Conservation (phyloP, 2,329 filamentous ascomycete species). For the Tympanopsis confertula region DNA sequence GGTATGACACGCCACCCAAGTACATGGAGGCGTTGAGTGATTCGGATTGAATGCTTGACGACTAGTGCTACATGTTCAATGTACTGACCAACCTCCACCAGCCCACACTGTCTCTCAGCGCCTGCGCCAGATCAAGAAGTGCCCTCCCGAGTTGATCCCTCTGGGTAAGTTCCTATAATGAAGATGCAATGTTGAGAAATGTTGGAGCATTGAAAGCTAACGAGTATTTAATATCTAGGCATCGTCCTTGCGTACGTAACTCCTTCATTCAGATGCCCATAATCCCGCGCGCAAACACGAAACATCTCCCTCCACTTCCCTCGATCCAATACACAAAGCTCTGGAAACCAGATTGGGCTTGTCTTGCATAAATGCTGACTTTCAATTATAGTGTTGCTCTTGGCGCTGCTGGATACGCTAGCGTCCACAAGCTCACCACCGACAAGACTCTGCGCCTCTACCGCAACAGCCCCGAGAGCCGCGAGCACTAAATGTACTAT, state of each 20-base stretch:
- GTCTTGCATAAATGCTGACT: too few species aligned
- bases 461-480: slow-evolving; percentile 43
- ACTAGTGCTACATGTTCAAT: too few species aligned
- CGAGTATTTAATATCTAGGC: not conserved
- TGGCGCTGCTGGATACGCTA: slow-evolving; percentile 70
- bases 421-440: slow-evolving; percentile 67
- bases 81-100: slow-evolving; percentile 26
- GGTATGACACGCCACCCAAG: slow-evolving; percentile 31
- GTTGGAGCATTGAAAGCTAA: too few species aligned
- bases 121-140: slow-evolving; percentile 75
- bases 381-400: slow-evolving; percentile 81
- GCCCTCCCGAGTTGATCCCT: slow-evolving; percentile 88
- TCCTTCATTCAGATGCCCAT: not conserved
- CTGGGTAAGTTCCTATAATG: slow-evolving; percentile 56
- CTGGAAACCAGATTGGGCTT: too few species aligned
- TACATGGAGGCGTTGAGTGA: too few species aligned
- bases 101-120: slow-evolving; percentile 96
- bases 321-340: too few species aligned
- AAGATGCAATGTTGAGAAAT: too few species aligned
- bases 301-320: not conserved
- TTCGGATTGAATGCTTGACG: too few species aligned
- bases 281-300: not conserved
- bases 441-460: slow-evolving; percentile 88
- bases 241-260: not conserved
- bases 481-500: slow-evolving; percentile 26